Evolutionary conservation across 2,329 filamentous ascomycete species (phyloP), one percentile per base, ranked within the genome.

Genomic region (Beauveria scarabaeidicola): DNA sequence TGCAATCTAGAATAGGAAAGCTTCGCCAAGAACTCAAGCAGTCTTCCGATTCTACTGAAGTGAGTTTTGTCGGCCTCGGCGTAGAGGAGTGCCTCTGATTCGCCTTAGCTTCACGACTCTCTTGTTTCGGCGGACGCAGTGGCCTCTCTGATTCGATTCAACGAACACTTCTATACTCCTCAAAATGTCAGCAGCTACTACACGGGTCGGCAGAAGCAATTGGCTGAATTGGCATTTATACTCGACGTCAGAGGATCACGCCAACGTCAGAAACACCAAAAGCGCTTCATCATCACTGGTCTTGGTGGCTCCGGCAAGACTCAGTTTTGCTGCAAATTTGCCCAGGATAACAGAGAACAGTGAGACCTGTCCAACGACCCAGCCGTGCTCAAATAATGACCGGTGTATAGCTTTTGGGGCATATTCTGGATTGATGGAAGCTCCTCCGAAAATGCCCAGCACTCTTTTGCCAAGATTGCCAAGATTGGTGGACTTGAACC

Each of bases 221-320:
- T 55, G 38, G 25, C 8, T n/a, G 52, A 46, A 7, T 32, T 55
- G 38, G 21, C 52, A 8, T 55, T 40, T 36, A 36, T 55, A 21
- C 17, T 55, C 11, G 17, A 55, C 9, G 40, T 55, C 13, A 29
- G n/a, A 10, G 25, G 23, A n/a, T 46, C 52, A 23, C 40, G 52
- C 8, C 38, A 55, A 44, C 52, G 38, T n/a, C 52, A 55, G 19
- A 51, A 27, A 17, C 52, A 44, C 46, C 56, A 62, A 38, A 55
- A 50, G 41, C 57, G 52, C n/a, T 60, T 62, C 47, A 27, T 62
- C 19, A 50, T 62, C 11, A 36, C 38, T 13, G 61, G 61, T 11
- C 29, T 60, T 9, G 57, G 57, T 29, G 61, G 61, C 40, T 60
- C 61, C 9, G 61, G 61, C 8, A 62, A 62, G 36, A 60, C 61